Percentiles rank a stretch among this genome's conserved stretches.
Conservation (phyloP, 441 rosid species). For the Adansonia rubrostipa region DNA sequence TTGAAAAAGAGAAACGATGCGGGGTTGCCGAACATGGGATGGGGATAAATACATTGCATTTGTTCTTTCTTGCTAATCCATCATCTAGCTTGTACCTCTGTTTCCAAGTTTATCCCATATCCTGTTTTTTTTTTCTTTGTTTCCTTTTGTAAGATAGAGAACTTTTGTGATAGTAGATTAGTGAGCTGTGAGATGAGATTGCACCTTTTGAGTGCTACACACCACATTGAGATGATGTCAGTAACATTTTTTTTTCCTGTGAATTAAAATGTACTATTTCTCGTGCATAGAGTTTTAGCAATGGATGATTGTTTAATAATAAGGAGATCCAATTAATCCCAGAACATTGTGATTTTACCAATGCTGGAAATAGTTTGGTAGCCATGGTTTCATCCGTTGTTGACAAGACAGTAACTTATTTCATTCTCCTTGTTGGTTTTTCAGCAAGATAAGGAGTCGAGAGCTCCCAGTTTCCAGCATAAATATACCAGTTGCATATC, state of each 20-base stretch:
- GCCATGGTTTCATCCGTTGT: neutral
- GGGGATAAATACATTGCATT: slow-evolving; percentile 28
- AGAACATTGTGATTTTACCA: neutral
- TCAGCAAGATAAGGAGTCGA: neutral
- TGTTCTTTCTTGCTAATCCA: slow-evolving; percentile 21
- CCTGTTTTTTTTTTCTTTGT: slow-evolving; percentile 5
- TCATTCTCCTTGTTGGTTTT: neutral
- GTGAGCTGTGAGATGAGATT: slow-evolving; percentile 41
- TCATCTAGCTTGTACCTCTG: slow-evolving; percentile 27
- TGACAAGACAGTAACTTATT: slow-evolving; percentile 4
- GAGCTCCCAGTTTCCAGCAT: neutral
- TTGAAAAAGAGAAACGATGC: neutral
- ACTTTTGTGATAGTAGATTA: slow-evolving; percentile 36
- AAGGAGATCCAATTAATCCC: slow-evolving; percentile 16
- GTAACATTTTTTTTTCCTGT: slow-evolving; percentile 39
- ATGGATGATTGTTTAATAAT: slow-evolving; percentile 13
- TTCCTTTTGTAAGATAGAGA: slow-evolving; percentile 44
- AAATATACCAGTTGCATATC: neutral
- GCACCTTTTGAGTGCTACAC: slow-evolving; percentile 25
- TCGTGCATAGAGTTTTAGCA: slow-evolving; percentile 15
- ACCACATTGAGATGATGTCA: slow-evolving; percentile 37
- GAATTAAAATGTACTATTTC: slow-evolving; percentile 43
- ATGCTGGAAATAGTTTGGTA: neutral
- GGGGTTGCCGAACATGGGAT: neutral
- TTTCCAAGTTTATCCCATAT: slow-evolving; percentile 24